Evolutionary conservation across 352 stramenopile genomes (phyloP).

Genomic region (Hyaloperonospora arabidopsidis): DNA sequence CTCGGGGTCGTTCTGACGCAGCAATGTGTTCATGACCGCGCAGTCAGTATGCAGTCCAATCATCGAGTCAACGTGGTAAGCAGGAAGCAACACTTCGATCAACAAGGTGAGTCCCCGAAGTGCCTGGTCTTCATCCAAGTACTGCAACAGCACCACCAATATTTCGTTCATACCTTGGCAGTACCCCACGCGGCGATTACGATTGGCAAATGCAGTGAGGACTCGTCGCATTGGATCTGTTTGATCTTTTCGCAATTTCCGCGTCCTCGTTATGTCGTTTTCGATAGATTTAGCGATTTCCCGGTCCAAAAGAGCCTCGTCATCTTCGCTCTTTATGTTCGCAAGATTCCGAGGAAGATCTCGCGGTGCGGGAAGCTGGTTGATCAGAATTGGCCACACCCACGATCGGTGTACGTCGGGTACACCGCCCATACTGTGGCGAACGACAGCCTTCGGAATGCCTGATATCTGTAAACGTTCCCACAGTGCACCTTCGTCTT

Average conservation of each 20-base stretch:
- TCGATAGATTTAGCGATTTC: conserved; percentile 76
- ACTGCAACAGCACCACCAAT: conserved; percentile 57
- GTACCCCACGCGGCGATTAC: conserved; percentile 72
- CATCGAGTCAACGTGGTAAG: conserved; percentile 82
- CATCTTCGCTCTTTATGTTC: conserved; percentile 24
- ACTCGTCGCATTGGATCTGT: conserved; percentile 53
- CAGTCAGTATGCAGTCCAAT: conserved; percentile 79
- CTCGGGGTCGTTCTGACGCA: conserved; percentile 68
- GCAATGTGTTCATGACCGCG: conserved; percentile 71
- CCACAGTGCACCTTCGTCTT: conserved; percentile 38
- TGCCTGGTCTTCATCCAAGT: conserved; percentile 54
- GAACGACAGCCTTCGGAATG: conserved; percentile 26
- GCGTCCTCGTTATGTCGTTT: conserved; percentile 68
- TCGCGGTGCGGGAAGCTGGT: conserved; percentile 28
- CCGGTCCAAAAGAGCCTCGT: conserved; percentile 44
- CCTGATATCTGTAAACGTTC: conserved; percentile 31
- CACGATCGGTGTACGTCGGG: conserved; percentile 57
- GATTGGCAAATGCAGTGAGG: conserved; percentile 62
- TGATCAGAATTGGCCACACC: conserved; percentile 69
- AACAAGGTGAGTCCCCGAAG: conserved; percentile 56
- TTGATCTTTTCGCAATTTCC: conserved; percentile 48
- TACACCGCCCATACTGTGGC: conserved; percentile 44
- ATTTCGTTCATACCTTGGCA: conserved; percentile 86
- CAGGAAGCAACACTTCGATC: conserved; percentile 65
- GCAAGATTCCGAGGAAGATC: conserved; percentile 33